These are phyloP conservation scores for Fusarium anthophilum DNA, from an alignment of 2,329 filamentous ascomycete genomes.

Conservation along the genomic window DNA sequence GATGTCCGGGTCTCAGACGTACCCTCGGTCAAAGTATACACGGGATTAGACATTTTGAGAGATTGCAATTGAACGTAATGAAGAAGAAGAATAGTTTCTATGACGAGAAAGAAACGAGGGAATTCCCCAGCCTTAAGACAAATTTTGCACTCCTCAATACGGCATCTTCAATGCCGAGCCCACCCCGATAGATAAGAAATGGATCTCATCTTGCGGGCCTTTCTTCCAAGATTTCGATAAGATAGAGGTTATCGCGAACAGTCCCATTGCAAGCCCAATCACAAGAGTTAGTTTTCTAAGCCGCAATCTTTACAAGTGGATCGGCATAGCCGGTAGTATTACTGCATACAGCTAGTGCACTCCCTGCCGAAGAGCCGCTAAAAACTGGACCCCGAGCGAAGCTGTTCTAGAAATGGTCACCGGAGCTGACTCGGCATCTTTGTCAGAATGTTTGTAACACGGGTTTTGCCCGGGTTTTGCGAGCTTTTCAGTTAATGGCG, in stretches of 20 bases:
- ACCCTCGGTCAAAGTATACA: conserved; percentile 10
- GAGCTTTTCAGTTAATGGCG: neutral
- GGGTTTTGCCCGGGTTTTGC: neutral
- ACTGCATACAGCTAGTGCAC: neutral
- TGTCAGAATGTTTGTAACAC: neutral
- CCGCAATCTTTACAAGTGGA: neutral
- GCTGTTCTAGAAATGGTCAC: neutral
- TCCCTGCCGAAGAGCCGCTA: neutral
- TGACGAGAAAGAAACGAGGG: neutral
- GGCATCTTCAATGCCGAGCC: neutral
- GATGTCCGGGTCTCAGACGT: rapidly evolving
- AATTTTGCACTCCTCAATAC: neutral
- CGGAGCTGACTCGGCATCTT: conserved; percentile 7
- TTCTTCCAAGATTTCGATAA: neutral
- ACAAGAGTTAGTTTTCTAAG: neutral
- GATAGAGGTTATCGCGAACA: neutral
- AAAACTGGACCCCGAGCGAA: neutral
- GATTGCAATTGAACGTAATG: neutral
- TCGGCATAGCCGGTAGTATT: neutral
- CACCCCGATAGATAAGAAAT: conserved; percentile 2
- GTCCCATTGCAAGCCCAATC: neutral
- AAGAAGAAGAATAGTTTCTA: neutral
- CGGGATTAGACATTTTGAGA: neutral
- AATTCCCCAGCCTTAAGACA: neutral
- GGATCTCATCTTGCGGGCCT: neutral